Evolutionary conservation across 257 asterid genomes (phyloP), one percentile per base, ranked within the genome.

Genomic region (Perilla frutescens): DNA sequence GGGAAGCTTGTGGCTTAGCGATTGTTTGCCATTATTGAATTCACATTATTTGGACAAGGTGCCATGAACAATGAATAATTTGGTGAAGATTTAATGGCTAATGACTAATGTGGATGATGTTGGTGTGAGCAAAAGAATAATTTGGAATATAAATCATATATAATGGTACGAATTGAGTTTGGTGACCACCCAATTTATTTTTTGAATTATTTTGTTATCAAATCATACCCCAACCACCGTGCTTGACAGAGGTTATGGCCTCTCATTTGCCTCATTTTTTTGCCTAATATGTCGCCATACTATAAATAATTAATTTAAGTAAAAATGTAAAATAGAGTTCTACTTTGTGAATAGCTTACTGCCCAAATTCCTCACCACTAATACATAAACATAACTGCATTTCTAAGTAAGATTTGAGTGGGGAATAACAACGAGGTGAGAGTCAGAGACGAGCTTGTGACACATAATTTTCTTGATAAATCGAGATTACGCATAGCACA

Each of bases 181-280:
- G 96, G 92, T 85, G 82, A 82, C 87, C 90, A 74, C 74, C 82
- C 86, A 69, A 72, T 53, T 75, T 60, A 20, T 13, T 75, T 59
- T 6, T 20, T 29, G 7, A 29, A 65, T 45, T 65, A 65, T 45
- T 65, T 47, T 29, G 41, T 64, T 5, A 26, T 45, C 12, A 32
- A 48, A 49, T 66, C 43, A 32, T n/a, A 58, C 81, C 85, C 86
- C 82, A 87, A 86, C 91, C 76, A 89, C 94, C 90, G 15, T 57
- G 44, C 83, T 82, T 82, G 91, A 86, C 84, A 81, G 82, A 79
- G 43, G 34, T 48, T 73, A 54, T 75, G 79, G 79, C 51, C 50
- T 82, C 76, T 78, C 62, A 43, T 74, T 32, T 66, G 71, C 57
- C 61, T 73, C 31, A 15, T 13, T 39, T 68, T 14, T 56, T 47